phyloP scores from a whole-genome alignment of 805 yeast species.

The Blastobotrys mokoenaii region DNA sequence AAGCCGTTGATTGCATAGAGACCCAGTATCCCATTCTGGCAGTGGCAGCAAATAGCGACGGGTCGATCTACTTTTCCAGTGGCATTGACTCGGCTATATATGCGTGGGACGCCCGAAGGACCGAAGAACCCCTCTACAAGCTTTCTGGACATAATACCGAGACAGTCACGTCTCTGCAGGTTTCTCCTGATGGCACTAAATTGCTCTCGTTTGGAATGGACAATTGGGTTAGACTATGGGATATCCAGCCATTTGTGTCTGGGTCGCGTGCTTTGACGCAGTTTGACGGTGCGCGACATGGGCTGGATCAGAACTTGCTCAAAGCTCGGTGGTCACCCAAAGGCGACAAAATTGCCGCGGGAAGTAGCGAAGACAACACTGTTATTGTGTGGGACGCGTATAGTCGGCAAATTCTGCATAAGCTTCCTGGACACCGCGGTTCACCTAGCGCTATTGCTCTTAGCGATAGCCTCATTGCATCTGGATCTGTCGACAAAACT shows the following conservation, averaged over 20 bases:
- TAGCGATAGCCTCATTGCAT: constrained; percentile 35
- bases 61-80: constrained; percentile 41
- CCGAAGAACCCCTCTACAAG: constrained; percentile 37
- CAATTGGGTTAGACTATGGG: constrained; percentile 49
- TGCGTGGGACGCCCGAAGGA: constrained; percentile 49
- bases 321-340: constrained; percentile 37
- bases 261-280: constrained; percentile 24
- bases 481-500: constrained; percentile 50
- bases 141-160: constrained; percentile 40
- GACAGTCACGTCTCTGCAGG: constrained; percentile 43
- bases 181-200: constrained; percentile 40
- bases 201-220: constrained; percentile 48
- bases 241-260: constrained; percentile 39
- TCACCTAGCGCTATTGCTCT: constrained; percentile 53
- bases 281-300: constrained; percentile 51
- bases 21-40: constrained; percentile 55
- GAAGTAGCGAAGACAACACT: constrained; percentile 50
- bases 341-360: constrained; percentile 41
- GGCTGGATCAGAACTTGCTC: constrained; percentile 42
- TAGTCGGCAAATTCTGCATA: constrained; percentile 39
- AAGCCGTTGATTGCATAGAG: constrained; percentile 27
- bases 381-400: constrained; percentile 54
- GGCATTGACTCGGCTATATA: constrained; percentile 62
- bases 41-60: constrained; percentile 35
- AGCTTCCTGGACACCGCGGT: constrained; percentile 54